Conservation (phyloP, 2,329 filamentous ascomycete species). For the Alternaria solani region DNA sequence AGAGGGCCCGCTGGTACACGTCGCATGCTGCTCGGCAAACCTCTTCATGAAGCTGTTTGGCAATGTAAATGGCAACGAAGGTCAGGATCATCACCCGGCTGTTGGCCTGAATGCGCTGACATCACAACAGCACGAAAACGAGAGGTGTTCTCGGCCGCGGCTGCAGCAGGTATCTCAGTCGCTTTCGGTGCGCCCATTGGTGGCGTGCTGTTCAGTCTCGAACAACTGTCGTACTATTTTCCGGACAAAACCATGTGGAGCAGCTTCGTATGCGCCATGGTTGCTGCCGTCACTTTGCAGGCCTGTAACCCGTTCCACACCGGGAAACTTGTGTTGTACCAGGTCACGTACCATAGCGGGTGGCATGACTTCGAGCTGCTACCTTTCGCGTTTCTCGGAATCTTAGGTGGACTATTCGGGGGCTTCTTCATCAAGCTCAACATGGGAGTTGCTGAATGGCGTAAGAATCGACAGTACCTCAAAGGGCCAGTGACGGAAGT, state of each 20-base stretch:
- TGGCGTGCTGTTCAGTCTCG: slow-evolving; percentile 93
- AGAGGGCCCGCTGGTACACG: slow-evolving; percentile 93
- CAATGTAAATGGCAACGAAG: slow-evolving; percentile 85
- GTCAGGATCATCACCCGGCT: slow-evolving; percentile 52
- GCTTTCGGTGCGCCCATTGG: slow-evolving; percentile 95
- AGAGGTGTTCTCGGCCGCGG: slow-evolving; percentile 90
- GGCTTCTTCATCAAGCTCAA: slow-evolving; percentile 95
- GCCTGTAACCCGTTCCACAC: slow-evolving; percentile 94
- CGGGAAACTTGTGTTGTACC: slow-evolving; percentile 93
- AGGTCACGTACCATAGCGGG: slow-evolving; percentile 88
- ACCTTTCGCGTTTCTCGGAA: slow-evolving; percentile 84
- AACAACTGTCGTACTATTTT: slow-evolving; percentile 96
- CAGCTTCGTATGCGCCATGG: slow-evolving; percentile 98
- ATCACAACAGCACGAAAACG: slow-evolving; percentile 77
- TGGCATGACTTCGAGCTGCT: slow-evolving; percentile 96
- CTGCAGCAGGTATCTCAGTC: slow-evolving; percentile 90
- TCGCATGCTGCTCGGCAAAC: slow-evolving; percentile 95
- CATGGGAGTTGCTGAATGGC: slow-evolving; percentile 84
- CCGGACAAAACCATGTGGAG: slow-evolving; percentile 99
- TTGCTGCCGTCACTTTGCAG: slow-evolving; percentile 92
- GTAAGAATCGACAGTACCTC: slow-evolving; percentile 73
- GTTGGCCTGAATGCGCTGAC: slow-evolving; percentile 26
- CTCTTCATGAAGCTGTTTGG: slow-evolving; percentile 89
- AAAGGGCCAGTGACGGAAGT: slow-evolving; percentile 80
- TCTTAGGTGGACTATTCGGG: slow-evolving; percentile 92